phyloP scores from a whole-genome alignment of 345 rosid genomes.

The Zanthoxylum bungeanum region DNA sequence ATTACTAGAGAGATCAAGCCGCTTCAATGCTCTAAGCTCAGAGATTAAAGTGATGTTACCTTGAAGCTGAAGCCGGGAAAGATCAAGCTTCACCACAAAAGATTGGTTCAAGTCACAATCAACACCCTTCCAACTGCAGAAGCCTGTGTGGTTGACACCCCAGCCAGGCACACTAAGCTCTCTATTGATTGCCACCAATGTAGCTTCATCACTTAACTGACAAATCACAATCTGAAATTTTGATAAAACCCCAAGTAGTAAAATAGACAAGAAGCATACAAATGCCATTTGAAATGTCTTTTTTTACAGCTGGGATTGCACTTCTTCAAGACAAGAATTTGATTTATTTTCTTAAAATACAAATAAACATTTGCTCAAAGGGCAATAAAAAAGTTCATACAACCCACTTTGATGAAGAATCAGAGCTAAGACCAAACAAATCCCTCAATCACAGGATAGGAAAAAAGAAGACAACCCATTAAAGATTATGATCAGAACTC shows the following conservation, averaged over 20 bases:
- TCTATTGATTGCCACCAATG: slow-evolving; percentile 56
- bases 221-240: slow-evolving; percentile 40
- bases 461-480: slow-evolving; percentile 14
- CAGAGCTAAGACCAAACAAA: slow-evolving; percentile 26
- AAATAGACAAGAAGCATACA: slow-evolving; percentile 35
- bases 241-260: slow-evolving; percentile 55
- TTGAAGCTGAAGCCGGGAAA: slow-evolving; percentile 72
- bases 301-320: not conserved
- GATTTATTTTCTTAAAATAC: slow-evolving; percentile 7
- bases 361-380: slow-evolving; percentile 17
- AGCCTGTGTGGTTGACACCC: slow-evolving; percentile 61
- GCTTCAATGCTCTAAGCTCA: slow-evolving; percentile 60
- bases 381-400: slow-evolving; percentile 20
- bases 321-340: slow-evolving; percentile 19
- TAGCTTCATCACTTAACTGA: slow-evolving; percentile 50
- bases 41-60: slow-evolving; percentile 74
- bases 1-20: slow-evolving; percentile 62
- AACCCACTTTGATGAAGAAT: slow-evolving; percentile 25
- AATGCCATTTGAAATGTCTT: slow-evolving; percentile 34
- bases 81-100: slow-evolving; percentile 66
- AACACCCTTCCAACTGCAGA: slow-evolving; percentile 80
- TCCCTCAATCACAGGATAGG: slow-evolving; percentile 13
- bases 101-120: slow-evolving; percentile 61
- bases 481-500: slow-evolving; percentile 19
- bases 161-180: slow-evolving; percentile 84